phyloP scores from a whole-genome alignment of 208 protist genomes.

The Polymyxa betae region DNA sequence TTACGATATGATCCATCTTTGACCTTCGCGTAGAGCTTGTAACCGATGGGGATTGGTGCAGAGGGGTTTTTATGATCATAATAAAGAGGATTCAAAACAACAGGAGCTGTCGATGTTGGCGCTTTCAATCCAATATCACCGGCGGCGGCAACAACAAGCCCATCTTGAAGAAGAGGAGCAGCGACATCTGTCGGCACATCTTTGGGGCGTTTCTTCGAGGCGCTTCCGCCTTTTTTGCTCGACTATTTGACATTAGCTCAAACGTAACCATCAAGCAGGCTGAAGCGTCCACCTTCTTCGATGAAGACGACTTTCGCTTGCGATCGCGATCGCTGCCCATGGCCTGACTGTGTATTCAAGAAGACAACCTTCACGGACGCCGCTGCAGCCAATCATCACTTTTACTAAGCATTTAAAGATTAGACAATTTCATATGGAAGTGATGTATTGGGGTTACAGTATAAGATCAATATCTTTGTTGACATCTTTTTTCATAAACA shows the following conservation, averaged over 20 bases:
- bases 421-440: no score
- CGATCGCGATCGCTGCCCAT: conserved; percentile 5
- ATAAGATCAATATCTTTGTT: no score
- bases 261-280: no score
- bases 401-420: no score
- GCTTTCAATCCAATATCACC: no score
- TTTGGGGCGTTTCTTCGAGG: conserved; percentile 1
- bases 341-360: no score
- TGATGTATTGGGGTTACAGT: no score
- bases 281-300: background rate
- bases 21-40: conserved; percentile 35
- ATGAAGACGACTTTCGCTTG: conserved; percentile 1
- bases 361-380: no score
- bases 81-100: conserved; percentile 36
- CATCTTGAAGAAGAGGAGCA: background rate
- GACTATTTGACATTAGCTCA: background rate
- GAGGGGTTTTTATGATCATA: conserved; percentile 34
- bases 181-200: background rate
- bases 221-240: background rate
- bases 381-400: no score
- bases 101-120: background rate
- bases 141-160: background rate
- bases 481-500: no score
- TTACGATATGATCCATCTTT: conserved; percentile 43
- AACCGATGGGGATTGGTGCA: conserved; percentile 12